These are phyloP conservation scores for Phytopythium sindhum DNA, from an alignment of 352 stramenopile genomes.

Conservation along the genomic window DNA sequence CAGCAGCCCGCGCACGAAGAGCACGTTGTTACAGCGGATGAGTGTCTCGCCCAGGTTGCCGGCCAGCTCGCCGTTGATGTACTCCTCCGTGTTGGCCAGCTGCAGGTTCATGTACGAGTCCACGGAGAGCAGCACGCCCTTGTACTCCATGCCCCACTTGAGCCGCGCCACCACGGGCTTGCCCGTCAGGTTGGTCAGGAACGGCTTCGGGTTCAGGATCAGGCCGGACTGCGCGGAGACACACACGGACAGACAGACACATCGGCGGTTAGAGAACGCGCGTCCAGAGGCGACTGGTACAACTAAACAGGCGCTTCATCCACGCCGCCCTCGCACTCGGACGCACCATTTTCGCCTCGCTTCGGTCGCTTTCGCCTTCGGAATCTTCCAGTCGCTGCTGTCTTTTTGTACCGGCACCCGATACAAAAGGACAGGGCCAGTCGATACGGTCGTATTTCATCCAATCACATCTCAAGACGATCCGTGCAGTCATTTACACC, in stretches of 20 bases:
- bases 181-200: conserved; percentile 92
- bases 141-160: conserved; percentile 99
- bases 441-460: conserved; percentile 8
- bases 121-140: conserved; percentile 91
- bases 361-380: neutral
- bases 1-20: conserved; percentile 92
- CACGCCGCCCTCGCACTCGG: neutral
- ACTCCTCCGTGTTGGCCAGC: conserved; percentile 96
- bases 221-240: conserved; percentile 54
- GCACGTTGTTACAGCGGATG: conserved; percentile 99
- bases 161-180: conserved; percentile 96
- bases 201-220: conserved; percentile 95
- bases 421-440: neutral
- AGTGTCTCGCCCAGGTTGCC: conserved; percentile 97
- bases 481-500: conserved; percentile 6
- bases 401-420: neutral
- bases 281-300: neutral
- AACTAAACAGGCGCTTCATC: neutral
- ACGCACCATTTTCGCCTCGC: conserved; percentile 4
- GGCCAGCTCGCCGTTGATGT: conserved; percentile 95
- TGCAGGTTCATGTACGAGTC: conserved; percentile 99
- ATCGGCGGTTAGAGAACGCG: conserved; percentile 6
- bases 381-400: neutral
- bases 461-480: conserved; percentile 15
- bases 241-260: conserved; percentile 10